Percentiles rank a stretch among this genome's conserved stretches.
These are phyloP conservation scores for Trametes villosa DNA, from an alignment of 768 basidiomycete species.

Conservation along the genomic window DNA sequence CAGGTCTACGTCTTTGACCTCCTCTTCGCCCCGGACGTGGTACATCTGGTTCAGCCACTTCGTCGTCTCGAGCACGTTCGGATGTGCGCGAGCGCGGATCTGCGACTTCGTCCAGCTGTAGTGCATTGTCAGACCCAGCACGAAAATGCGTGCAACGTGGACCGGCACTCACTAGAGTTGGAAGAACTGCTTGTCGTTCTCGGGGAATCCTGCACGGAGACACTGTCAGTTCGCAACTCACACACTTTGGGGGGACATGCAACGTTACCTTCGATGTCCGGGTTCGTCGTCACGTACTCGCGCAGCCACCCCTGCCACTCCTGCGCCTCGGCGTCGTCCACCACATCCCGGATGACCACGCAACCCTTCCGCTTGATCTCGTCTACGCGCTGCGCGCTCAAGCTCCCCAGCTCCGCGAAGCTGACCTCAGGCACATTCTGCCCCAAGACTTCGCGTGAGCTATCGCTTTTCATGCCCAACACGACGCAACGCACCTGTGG, in stretches of 20 bases:
- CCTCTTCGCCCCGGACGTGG: conserved; percentile 43
- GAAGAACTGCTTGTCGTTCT: conserved; percentile 71
- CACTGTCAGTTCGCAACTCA: not conserved
- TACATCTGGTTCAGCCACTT: conserved; percentile 72
- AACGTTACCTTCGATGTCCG: conserved; percentile 52
- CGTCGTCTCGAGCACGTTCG: conserved; percentile 60
- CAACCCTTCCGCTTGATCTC: conserved; percentile 58
- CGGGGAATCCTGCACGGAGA: conserved; percentile 50
- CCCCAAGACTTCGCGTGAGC: not conserved
- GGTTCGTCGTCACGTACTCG: conserved; percentile 61
- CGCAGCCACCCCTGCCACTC: conserved; percentile 61
- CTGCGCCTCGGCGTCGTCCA: conserved; percentile 57
- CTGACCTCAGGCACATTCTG: conserved; percentile 68
- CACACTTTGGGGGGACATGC: not conserved
- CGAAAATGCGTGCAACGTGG: too few species aligned
- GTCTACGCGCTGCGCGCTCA: conserved; percentile 50
- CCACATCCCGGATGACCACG: conserved; percentile 64
- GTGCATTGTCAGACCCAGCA: not conserved
- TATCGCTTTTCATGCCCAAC: not conserved
- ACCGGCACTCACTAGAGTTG: conserved; percentile 59
- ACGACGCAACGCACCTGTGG: conserved; percentile 46
- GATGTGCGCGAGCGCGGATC: conserved; percentile 70
- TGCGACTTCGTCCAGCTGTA: conserved; percentile 55
- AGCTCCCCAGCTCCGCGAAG: conserved; percentile 53
- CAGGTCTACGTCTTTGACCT: conserved; percentile 59